Base-by-base conservation (phyloP, 495 filamentous ascomycete genomes). In the Penicillium nucicola region DNA sequence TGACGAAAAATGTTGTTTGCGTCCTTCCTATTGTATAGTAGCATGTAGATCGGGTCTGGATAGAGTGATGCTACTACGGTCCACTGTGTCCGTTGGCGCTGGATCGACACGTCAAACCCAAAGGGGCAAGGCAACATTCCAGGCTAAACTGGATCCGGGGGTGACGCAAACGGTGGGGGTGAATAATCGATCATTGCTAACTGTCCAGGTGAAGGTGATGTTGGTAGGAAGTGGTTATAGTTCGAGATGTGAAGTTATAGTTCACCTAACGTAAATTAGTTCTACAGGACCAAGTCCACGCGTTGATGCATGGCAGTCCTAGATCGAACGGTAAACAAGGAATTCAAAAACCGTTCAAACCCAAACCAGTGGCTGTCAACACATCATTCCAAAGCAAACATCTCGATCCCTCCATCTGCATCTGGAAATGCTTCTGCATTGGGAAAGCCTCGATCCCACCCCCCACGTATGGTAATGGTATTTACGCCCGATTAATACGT, bases 121-220 rank as follows among this genome's bases (percentile, higher is more conserved):
- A 48, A 65, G 22, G 44, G 59, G 59, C 20, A 53, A 61, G 31
- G 47, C 47, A 56, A 53, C 57, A 65, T 66, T 67, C 60, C 62
- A 61, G 53, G 56, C 64, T 66, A 68, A 58, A 60, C 65, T 58
- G 53, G 48, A 62, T 64, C 60, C 63, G 67, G 65, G 47, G 51
- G 56, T 66, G 64, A 70, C 62, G 65, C 65, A 68, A 70, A 70
- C 67, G 22, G 56, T 28, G 25, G 25, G 25, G 25, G 1, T n/a
- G n/a, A n/a, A n/a, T n/a, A n/a, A n/a, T n/a, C n/a, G n/a, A n/a
- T n/a, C n/a, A n/a, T n/a, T n/a, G n/a, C n/a, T n/a, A n/a, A n/a
- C n/a, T n/a, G n/a, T n/a, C n/a, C n/a, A n/a, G n/a, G n/a, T n/a
- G n/a, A n/a, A n/a, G n/a, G n/a, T n/a, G n/a, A n/a, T n/a, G n/a